Percentiles rank a stretch among this genome's conserved stretches.
Evolutionary conservation across 2,329 filamentous ascomycete species (phyloP).

Genomic region (Didymella segeticola): DNA sequence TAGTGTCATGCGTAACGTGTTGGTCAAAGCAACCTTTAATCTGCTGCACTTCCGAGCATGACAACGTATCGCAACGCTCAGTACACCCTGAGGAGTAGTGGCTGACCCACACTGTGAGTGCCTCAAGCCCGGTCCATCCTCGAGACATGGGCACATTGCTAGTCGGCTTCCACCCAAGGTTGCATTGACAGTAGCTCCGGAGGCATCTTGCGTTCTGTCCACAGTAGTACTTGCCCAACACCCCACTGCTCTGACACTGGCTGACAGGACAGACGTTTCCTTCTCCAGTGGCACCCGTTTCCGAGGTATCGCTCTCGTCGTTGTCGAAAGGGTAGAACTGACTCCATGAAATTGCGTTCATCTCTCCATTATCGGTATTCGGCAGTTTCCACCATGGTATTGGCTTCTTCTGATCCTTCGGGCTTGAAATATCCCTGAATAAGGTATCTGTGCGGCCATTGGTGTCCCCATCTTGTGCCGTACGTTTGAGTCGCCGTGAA

Average conservation of each 20-base stretch:
- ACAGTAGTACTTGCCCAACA: background rate
- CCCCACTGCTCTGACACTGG: conserved; percentile 2
- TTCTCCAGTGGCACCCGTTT: background rate
- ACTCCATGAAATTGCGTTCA: conserved; percentile 13
- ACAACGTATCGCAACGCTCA: conserved; percentile 9
- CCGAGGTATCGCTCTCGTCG: background rate
- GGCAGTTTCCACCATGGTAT: conserved; percentile 12
- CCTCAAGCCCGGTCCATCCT: conserved; percentile 14
- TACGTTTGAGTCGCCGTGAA: background rate
- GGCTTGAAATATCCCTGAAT: background rate
- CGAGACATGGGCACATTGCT: background rate
- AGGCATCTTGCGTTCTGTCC: conserved; percentile 10
- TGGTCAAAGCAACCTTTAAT: conserved; percentile 7
- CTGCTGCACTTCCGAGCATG: conserved; percentile 9
- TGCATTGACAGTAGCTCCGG: conserved; percentile 1
- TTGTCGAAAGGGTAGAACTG: conserved; percentile 6
- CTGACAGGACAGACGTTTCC: background rate
- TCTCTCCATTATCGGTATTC: conserved; percentile 5
- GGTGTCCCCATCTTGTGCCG: background rate
- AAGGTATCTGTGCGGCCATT: background rate
- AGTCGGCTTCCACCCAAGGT: conserved; percentile 9
- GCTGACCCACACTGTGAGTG: conserved; percentile 11
- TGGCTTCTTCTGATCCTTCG: background rate
- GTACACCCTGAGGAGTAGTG: background rate
- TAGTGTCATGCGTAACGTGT: background rate